phyloP scores from a whole-genome alignment of 495 filamentous ascomycete species.

The Penicillium steckii region DNA sequence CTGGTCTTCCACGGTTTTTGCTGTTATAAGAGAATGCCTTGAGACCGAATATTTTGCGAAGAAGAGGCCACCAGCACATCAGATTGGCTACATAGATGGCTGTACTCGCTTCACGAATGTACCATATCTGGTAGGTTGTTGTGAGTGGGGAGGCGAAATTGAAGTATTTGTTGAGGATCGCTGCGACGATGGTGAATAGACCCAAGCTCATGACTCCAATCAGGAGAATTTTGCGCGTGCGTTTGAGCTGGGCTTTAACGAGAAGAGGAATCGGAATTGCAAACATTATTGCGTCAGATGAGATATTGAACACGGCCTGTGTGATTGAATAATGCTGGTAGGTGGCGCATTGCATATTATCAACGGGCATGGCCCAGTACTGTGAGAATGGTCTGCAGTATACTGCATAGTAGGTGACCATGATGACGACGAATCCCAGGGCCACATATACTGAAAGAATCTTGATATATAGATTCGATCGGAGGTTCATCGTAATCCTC shows the following conservation, averaged over 20 bases:
- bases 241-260: slow-evolving; percentile 51
- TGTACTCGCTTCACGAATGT: slow-evolving; percentile 62
- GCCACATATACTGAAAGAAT: slow-evolving; percentile 53
- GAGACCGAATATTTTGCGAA: slow-evolving; percentile 51
- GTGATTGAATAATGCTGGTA: slow-evolving; percentile 58
- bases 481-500: slow-evolving; percentile 40
- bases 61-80: slow-evolving; percentile 59
- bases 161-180: slow-evolving; percentile 65
- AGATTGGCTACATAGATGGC: slow-evolving; percentile 64
- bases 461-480: slow-evolving; percentile 48
- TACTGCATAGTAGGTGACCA: slow-evolving; percentile 61
- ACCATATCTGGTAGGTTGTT: slow-evolving; percentile 57
- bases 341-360: slow-evolving; percentile 35
- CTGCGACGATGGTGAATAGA: slow-evolving; percentile 61
- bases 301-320: slow-evolving; percentile 65
- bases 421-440: slow-evolving; percentile 56
- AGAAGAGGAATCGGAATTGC: slow-evolving; percentile 59
- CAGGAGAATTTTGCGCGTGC: slow-evolving; percentile 52
- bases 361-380: slow-evolving; percentile 57
- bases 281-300: slow-evolving; percentile 62
- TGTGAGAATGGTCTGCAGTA: slow-evolving; percentile 62
- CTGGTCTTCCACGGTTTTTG: slow-evolving; percentile 21
- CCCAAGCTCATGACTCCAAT: slow-evolving; percentile 52
- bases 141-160: slow-evolving; percentile 56
- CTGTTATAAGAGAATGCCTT: slow-evolving; percentile 33